Percentiles rank a stretch among this genome's conserved stretches.
phyloP scores from a whole-genome alignment of 352 stramenopile species.

The Phytopythium aichiense region DNA sequence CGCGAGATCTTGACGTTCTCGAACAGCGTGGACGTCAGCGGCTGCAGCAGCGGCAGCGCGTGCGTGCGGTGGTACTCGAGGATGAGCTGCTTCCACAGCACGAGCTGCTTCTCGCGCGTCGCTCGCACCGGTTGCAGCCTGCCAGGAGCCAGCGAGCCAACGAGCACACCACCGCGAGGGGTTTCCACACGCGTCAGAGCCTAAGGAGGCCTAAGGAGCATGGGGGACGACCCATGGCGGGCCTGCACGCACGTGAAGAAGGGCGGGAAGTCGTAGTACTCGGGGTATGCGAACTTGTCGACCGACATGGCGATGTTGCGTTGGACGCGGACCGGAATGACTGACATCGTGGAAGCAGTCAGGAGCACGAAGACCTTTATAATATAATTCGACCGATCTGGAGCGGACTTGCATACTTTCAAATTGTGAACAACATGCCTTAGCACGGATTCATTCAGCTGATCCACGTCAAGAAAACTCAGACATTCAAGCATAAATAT shows the following conservation, averaged over 20 bases:
- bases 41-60: constrained; percentile 67
- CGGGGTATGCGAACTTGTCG: constrained; percentile 80
- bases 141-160: neutral
- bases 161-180: too few relatives aligned
- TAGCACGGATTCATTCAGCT: too few relatives aligned
- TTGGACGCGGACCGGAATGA: too few relatives aligned
- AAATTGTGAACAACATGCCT: too few relatives aligned
- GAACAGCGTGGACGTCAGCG: constrained; percentile 62
- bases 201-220: too few relatives aligned
- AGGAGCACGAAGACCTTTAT: too few relatives aligned
- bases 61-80: constrained; percentile 80
- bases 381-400: too few relatives aligned
- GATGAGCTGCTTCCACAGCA: constrained; percentile 83
- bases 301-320: constrained; percentile 19
- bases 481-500: too few relatives aligned
- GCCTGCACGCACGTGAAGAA: constrained; percentile 67
- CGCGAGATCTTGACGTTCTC: constrained; percentile 84
- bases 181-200: too few relatives aligned
- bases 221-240: neutral
- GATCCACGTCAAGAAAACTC: too few relatives aligned
- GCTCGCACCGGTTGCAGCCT: constrained; percentile 77
- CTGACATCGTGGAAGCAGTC: too few relatives aligned
- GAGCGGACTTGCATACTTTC: too few relatives aligned
- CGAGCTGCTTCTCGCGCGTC: constrained; percentile 84
- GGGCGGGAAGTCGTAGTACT: constrained; percentile 85